phyloP scores from a whole-genome alignment of 345 rosid genomes.

The Acer saccharum region DNA sequence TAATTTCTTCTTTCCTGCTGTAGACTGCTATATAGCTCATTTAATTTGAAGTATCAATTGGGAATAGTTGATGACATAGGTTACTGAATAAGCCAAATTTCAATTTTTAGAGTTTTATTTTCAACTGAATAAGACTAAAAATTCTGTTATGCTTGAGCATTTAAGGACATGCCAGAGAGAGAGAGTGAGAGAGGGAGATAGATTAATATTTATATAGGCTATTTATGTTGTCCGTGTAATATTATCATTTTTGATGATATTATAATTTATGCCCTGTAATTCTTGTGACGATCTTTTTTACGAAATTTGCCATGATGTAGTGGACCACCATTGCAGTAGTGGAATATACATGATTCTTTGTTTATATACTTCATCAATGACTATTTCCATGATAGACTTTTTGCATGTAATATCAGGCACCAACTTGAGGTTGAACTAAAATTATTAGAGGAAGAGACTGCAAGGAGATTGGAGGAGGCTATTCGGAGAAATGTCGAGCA shows the following conservation, averaged over 20 bases:
- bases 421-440: conserved; percentile 67
- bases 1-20: background rate
- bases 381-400: conserved; percentile 5
- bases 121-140: background rate
- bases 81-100: background rate
- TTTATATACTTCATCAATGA: conserved; percentile 1
- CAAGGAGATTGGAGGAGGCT: conserved; percentile 70
- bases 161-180: background rate
- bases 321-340: background rate
- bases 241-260: too few relatives aligned
- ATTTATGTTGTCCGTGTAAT: too few relatives aligned
- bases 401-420: conserved; percentile 38
- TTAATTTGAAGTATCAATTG: background rate
- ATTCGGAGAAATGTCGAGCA: conserved; percentile 80
- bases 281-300: background rate
- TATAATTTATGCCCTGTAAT: background rate
- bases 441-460: conserved; percentile 75
- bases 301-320: background rate
- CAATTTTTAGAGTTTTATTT: background rate
- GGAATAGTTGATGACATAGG: background rate
- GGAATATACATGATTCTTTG: background rate
- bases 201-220: too few relatives aligned
- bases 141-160: background rate
- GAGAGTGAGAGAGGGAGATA: too few relatives aligned
- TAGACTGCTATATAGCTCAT: background rate